Conservation (phyloP, 2,329 filamentous ascomycete species). For the Botrytis galanthina region DNA sequence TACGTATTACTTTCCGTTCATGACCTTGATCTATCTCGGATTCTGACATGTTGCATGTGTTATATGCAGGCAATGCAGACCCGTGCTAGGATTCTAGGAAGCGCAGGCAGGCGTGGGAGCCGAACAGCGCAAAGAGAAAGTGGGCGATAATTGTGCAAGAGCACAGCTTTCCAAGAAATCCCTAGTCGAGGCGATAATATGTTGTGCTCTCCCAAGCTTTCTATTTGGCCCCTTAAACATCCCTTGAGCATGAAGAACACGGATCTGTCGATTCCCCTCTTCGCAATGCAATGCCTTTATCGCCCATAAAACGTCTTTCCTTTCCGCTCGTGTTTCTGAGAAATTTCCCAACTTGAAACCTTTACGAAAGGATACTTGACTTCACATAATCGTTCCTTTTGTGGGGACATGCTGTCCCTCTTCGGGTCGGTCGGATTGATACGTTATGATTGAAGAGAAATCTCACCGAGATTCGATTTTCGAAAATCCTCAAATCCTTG, state of each 20-base stretch:
- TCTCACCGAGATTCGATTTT: not conserved
- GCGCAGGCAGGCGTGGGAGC: not conserved
- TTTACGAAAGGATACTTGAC: not conserved
- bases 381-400: conserved; percentile 15
- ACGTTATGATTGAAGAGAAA: not conserved
- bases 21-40: not conserved
- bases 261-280: not conserved
- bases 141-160: conserved; percentile 15
- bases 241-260: not conserved
- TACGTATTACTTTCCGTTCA: not conserved
- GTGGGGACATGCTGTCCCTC: conserved; percentile 4
- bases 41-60: conserved; percentile 11
- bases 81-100: not conserved
- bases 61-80: not conserved
- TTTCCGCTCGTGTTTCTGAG: not conserved
- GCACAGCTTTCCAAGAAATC: not conserved
- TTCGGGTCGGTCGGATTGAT: not conserved
- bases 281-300: not conserved
- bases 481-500: not conserved
- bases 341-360: not conserved
- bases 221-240: not conserved
- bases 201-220: conserved; percentile 2
- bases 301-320: not conserved
- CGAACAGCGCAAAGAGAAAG: not conserved
- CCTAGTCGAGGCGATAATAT: conserved; percentile 5